phyloP scores from a whole-genome alignment of 139 green algal genomes.

The Deuterostichococcus epilithicus region DNA sequence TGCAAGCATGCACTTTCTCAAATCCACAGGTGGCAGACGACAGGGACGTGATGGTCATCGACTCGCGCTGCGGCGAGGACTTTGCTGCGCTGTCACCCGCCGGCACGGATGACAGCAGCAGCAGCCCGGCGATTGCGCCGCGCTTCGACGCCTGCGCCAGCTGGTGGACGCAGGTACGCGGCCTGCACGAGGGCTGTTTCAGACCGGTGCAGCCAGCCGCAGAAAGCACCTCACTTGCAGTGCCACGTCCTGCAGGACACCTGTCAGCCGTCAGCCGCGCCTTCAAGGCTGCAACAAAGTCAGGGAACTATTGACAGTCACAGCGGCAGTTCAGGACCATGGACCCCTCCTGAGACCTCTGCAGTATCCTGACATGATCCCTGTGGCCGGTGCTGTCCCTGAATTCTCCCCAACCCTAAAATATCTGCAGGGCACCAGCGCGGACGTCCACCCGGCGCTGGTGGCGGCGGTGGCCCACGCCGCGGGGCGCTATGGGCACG shows the following conservation, averaged over 20 bases:
- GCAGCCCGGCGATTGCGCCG: slow-evolving; percentile 23
- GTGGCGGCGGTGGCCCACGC: slow-evolving; percentile 57
- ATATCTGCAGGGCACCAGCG: slow-evolving; percentile 40
- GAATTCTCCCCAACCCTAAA: neutral
- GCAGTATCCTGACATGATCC: neutral
- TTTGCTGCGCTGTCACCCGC: slow-evolving; percentile 52
- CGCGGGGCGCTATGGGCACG: slow-evolving; percentile 84
- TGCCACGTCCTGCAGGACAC: too few species aligned
- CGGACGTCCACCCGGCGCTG: slow-evolving; percentile 61
- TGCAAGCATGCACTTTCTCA: neutral
- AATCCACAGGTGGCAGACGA: neutral
- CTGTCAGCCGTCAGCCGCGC: neutral
- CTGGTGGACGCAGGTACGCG: slow-evolving; percentile 93
- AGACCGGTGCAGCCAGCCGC: too few species aligned
- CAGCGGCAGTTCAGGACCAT: too few species aligned
- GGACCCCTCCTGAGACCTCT: too few species aligned
- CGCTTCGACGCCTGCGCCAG: slow-evolving; percentile 87
- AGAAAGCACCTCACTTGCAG: neutral
- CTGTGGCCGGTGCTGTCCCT: slow-evolving; percentile 3
- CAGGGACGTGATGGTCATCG: slow-evolving; percentile 74
- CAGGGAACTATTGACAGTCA: too few species aligned
- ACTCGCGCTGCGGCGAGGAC: slow-evolving; percentile 76
- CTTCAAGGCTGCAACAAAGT: neutral
- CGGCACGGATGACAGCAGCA: neutral
- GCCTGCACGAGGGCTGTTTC: neutral